Evolutionary conservation across 1,284 basidiomycete genomes (phyloP).

Genomic region (Earliella scabrosa): DNA sequence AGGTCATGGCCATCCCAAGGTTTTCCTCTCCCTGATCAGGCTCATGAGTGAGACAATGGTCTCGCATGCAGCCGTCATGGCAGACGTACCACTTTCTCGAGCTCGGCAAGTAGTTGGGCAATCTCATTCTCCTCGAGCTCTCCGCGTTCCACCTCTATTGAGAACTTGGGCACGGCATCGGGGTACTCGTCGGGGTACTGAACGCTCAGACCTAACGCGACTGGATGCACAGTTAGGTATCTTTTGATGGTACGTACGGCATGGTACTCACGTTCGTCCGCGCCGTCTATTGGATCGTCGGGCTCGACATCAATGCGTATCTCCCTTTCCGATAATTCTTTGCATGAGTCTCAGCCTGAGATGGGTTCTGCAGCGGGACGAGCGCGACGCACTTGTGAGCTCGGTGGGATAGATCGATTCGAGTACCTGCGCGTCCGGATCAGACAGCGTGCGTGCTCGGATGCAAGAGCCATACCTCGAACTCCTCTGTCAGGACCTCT

Average conservation of each 20-base stretch:
- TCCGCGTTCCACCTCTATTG: constrained; percentile 71
- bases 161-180: constrained; percentile 77
- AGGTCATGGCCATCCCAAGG: constrained; percentile 97
- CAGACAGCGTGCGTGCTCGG: neutral
- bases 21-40: constrained; percentile 83
- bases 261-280: constrained; percentile 59
- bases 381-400: constrained; percentile 77
- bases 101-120: constrained; percentile 57
- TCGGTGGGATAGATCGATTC: constrained; percentile 97
- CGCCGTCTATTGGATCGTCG: constrained; percentile 72
- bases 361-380: constrained; percentile 31
- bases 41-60: constrained; percentile 3
- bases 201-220: constrained; percentile 77
- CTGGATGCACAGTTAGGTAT: constrained; percentile 45
- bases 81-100: constrained; percentile 64
- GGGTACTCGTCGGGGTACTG: constrained; percentile 75
- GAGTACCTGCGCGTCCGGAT: constrained; percentile 66
- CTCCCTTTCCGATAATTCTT: constrained; percentile 86
- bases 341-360: constrained; percentile 52
- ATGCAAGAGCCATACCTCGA: constrained; percentile 67
- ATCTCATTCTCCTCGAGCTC: constrained; percentile 66
- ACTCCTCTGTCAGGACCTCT: constrained; percentile 78
- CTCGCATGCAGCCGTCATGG: neutral
- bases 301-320: constrained; percentile 90
- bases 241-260: too few species aligned